phyloP scores from a whole-genome alignment of 495 filamentous ascomycete genomes.

The Penicillium samsonianum region DNA sequence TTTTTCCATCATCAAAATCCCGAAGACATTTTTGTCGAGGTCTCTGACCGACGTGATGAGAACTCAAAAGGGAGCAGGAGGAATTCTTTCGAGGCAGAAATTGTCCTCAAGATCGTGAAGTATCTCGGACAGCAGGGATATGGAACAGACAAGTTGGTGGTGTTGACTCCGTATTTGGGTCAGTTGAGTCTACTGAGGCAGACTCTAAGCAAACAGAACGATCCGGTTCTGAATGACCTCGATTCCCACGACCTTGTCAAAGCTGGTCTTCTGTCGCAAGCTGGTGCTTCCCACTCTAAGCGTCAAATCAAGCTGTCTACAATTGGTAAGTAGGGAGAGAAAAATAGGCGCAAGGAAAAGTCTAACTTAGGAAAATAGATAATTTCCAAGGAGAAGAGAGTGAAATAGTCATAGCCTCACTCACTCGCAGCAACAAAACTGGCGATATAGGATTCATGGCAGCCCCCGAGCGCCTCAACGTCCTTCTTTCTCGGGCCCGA shows the following conservation, averaged over 20 bases:
- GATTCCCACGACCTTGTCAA: constrained; percentile 67
- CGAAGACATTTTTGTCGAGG: constrained; percentile 41
- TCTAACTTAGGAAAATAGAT: constrained; percentile 43
- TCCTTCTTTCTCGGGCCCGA: constrained; percentile 70
- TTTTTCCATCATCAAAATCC: constrained; percentile 64
- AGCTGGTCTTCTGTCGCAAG: constrained; percentile 61
- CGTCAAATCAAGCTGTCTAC: constrained; percentile 62
- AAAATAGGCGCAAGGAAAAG: background rate
- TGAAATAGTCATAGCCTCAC: constrained; percentile 67
- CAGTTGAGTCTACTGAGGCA: constrained; percentile 63
- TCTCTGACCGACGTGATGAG: constrained; percentile 56
- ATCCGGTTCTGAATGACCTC: constrained; percentile 68
- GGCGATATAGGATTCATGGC: constrained; percentile 77
- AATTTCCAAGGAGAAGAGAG: constrained; percentile 84
- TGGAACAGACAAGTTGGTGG: constrained; percentile 61
- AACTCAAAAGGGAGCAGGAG: constrained; percentile 53
- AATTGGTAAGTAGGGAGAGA: constrained; percentile 49
- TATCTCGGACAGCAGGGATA: constrained; percentile 81
- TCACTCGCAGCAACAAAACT: constrained; percentile 65
- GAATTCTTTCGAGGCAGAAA: constrained; percentile 68
- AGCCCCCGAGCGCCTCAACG: constrained; percentile 67
- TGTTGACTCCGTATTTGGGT: constrained; percentile 74
- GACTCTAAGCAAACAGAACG: constrained; percentile 54
- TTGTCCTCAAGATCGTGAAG: constrained; percentile 65
- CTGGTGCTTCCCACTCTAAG: constrained; percentile 53